Conservation (phyloP, 2,329 filamentous ascomycete genomes). For the Fusarium haematococcum region DNA sequence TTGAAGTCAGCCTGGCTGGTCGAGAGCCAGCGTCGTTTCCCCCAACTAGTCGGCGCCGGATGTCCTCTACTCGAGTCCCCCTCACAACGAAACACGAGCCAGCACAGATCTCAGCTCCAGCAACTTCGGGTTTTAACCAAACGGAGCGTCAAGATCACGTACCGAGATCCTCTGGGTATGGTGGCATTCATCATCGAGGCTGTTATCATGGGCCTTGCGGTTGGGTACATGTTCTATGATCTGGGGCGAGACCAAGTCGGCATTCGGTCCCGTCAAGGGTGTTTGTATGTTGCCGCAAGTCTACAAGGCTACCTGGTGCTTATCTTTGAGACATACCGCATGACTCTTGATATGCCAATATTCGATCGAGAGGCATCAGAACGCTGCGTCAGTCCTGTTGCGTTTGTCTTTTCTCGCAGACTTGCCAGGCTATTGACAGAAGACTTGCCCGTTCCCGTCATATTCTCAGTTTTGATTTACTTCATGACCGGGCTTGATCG, state of each 20-base stretch:
- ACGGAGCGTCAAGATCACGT: constrained; percentile 77
- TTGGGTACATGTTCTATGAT: constrained; percentile 78
- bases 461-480: constrained; percentile 79
- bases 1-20: constrained; percentile 70
- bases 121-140: constrained; percentile 75
- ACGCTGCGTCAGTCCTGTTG: constrained; percentile 75
- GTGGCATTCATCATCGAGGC: constrained; percentile 77
- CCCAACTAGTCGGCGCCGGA: neutral
- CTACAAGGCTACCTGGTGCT: constrained; percentile 83
- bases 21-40: neutral
- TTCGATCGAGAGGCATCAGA: constrained; percentile 83
- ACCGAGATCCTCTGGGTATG: constrained; percentile 82
- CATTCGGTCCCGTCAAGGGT: constrained; percentile 79
- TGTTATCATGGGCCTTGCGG: constrained; percentile 76
- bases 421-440: constrained; percentile 77
- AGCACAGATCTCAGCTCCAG: constrained; percentile 62
- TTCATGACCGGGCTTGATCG: constrained; percentile 82
- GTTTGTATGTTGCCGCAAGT: constrained; percentile 76
- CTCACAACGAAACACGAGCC: constrained; percentile 10
- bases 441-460: constrained; percentile 77
- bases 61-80: neutral
- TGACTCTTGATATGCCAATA: constrained; percentile 79
- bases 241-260: constrained; percentile 75
- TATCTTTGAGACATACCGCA: constrained; percentile 79
- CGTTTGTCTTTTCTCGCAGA: constrained; percentile 77